These are phyloP conservation scores for Alternaria postmessia DNA, from an alignment of 2,329 filamentous ascomycete species.

Conservation along the genomic window DNA sequence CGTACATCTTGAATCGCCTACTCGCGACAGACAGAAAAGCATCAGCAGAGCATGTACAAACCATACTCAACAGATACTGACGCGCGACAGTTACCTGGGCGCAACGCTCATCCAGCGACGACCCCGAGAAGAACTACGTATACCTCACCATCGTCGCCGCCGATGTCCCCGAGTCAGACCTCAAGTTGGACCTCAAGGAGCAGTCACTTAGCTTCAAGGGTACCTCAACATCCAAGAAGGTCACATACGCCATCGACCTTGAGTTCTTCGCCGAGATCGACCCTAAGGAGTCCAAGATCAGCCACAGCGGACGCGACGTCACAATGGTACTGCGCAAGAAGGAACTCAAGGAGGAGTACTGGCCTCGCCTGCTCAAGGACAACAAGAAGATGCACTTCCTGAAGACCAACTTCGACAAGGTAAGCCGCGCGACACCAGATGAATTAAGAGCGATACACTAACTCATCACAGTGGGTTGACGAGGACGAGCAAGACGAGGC, in stretches of 20 bases:
- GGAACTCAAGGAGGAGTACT: constrained; percentile 92
- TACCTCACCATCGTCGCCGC: constrained; percentile 90
- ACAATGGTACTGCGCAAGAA: constrained; percentile 96
- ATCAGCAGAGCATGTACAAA: constrained; percentile 9
- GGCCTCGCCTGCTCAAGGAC: constrained; percentile 94
- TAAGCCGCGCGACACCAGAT: constrained; percentile 48
- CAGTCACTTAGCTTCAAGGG: constrained; percentile 86
- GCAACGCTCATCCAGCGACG: constrained; percentile 85
- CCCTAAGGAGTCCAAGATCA: constrained; percentile 79
- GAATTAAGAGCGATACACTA: constrained; percentile 18
- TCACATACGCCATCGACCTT: constrained; percentile 83
- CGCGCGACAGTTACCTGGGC: constrained; percentile 84
- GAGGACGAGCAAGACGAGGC: constrained; percentile 97
- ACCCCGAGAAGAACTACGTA: constrained; percentile 90
- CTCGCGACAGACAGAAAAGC: constrained; percentile 3
- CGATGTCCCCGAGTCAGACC: constrained; percentile 77
- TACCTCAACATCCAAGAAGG: constrained; percentile 82
- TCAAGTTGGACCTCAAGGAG: constrained; percentile 76
- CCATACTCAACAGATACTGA: constrained; percentile 24
- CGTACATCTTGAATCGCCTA: background rate
- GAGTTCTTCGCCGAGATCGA: constrained; percentile 94
- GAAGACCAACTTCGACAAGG: constrained; percentile 99
- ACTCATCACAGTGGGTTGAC: constrained; percentile 77
- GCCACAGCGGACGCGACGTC: constrained; percentile 87
- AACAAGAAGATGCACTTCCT: constrained; percentile 90